Base-by-base conservation (phyloP, 192 early-diverging fungal genomes). In the Gorgonomyces haynaldii region DNA sequence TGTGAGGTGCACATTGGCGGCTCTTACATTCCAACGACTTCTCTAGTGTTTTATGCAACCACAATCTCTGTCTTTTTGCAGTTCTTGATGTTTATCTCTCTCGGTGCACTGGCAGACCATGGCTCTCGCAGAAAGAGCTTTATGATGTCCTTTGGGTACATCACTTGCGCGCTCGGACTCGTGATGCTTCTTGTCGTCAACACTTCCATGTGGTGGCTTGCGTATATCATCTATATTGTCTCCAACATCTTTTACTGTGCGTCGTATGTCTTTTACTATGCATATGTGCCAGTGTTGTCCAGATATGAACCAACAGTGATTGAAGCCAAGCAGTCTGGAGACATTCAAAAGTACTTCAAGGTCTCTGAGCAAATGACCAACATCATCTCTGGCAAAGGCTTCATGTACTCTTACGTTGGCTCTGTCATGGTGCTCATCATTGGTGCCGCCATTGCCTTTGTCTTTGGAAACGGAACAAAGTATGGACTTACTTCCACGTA, bases 21-120 rank as follows among this genome's bases (percentile, higher is more conserved):
- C 19, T 13, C 23, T 26, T 36, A 36, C 46, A n/a, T 49, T 20
- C 20, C 26, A 20, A 46, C 45, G 21, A 21, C 29, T 6, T n/a
- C 45, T 6, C 0, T 46, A 6, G 39, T 41, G 4, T 41, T 12
- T n/a, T n/a, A n/a, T n/a, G 49, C 54, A 21, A 57, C 54, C 31
- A 43, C 43, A 15, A 24, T 51, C 8, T 62, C 61, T 41, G 61
- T 62, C 3, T 32, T 57, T 3, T 28, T 52, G 15, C 61, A 62
- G 39, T 48, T 52, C 19, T 8, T 62, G 19, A 28, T 62, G 25
- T 57, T 62, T 50, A 50, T 62, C 28, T 51, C 35, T 53, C 45
- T 56, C 2, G 61, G 61, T 9, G 54, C 61, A 3, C n/a, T 62
- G 5, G 61, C 61, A 7, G 61, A 62, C 36, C 54, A 62, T 27